Conservation (phyloP, 495 filamentous ascomycete species). For the Neurospora sp. region DNA sequence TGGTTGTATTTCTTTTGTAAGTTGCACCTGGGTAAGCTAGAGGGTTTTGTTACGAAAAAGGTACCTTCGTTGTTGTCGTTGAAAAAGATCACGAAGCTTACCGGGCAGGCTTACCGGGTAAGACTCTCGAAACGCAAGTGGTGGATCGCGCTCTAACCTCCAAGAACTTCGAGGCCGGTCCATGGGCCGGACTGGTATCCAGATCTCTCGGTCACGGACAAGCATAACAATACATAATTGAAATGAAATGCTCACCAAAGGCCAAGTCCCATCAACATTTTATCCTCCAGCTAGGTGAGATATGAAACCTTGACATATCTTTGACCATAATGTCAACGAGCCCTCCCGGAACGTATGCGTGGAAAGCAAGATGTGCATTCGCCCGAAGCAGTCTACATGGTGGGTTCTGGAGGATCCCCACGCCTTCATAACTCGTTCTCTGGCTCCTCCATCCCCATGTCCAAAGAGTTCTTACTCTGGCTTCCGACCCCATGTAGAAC, state of each 20-base stretch:
- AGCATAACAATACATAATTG: not conserved
- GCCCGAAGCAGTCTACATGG: not conserved
- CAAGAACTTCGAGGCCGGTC: not conserved
- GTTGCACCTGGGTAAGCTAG: no score
- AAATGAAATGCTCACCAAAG: not conserved
- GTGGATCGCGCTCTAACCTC: not conserved
- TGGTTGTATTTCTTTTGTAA: no score
- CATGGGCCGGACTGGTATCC: not conserved
- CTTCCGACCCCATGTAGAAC: constrained; percentile 25
- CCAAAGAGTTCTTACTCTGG: constrained; percentile 3
- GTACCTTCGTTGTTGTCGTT: no score
- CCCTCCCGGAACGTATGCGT: no score
- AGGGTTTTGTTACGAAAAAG: no score
- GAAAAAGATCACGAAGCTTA: no score
- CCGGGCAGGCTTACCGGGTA: no score
- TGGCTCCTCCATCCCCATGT: not conserved
- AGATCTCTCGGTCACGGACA: not conserved
- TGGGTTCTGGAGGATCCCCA: not conserved
- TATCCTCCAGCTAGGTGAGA: not conserved
- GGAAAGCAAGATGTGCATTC: no score
- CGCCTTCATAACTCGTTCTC: not conserved
- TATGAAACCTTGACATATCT: not conserved
- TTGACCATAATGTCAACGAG: no score
- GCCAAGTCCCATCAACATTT: not conserved
- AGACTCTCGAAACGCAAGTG: no score